These are phyloP conservation scores for Lecanicillium sp. DNA, from an alignment of 2,329 filamentous ascomycete species.

Conservation along the genomic window DNA sequence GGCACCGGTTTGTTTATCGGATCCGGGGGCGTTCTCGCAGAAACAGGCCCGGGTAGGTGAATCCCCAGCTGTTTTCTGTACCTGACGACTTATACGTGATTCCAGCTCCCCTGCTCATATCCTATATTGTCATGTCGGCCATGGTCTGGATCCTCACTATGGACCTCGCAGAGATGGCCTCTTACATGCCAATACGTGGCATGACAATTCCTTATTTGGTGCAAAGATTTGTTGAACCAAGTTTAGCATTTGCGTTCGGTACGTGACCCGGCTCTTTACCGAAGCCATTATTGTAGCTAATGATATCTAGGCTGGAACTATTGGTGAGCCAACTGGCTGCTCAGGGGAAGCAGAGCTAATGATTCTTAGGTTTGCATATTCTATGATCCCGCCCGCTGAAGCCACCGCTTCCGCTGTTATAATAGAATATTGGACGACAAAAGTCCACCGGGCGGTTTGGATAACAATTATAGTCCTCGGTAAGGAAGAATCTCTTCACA, in stretches of 20 bases:
- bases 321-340: conserved; percentile 15
- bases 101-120: conserved; percentile 17
- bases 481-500: neutral
- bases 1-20: conserved; percentile 27
- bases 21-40: conserved; percentile 22
- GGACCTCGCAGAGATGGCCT: conserved; percentile 41
- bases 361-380: conserved; percentile 5
- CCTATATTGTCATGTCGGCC: conserved; percentile 25
- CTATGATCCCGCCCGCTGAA: conserved; percentile 15
- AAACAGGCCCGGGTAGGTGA: conserved; percentile 17
- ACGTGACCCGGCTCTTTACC: neutral
- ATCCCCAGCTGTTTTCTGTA: neutral
- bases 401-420: conserved; percentile 24
- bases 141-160: conserved; percentile 24
- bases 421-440: conserved; percentile 24
- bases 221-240: conserved; percentile 40
- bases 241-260: conserved; percentile 37
- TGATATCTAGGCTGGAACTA: conserved; percentile 26
- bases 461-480: conserved; percentile 29
- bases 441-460: conserved; percentile 29
- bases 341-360: neutral
- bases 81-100: conserved; percentile 8
- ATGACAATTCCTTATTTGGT: conserved; percentile 32
- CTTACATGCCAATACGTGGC: conserved; percentile 38
- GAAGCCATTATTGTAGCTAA: too few relatives aligned